Evolutionary conservation across 2,329 filamentous ascomycete species (phyloP), one percentile per base, ranked within the genome.

Genomic region (Cladosporium halotolerans): DNA sequence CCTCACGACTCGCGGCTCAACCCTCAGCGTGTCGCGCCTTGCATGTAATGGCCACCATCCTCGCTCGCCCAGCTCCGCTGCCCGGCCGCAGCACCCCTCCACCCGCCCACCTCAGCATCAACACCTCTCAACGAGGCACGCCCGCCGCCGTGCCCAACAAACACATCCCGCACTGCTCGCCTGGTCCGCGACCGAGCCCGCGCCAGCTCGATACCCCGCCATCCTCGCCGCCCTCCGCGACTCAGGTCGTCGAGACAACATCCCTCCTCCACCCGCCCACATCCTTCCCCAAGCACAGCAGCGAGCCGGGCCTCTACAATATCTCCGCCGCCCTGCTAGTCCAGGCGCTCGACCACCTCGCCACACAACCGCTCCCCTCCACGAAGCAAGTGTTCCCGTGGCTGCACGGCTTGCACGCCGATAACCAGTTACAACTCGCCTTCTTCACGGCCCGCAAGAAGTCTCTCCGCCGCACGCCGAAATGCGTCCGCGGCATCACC

Each of bases 321-420:
- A 83, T 97, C 61, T 80, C 83, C 64, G 82, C 86, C 31, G 74
- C 76, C 39, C 80, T 81, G 28, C 77, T 96, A 41, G 82, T 83
- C 9, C 77, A 82, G 43, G 89, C 92, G 1, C 67, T 97, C 33
- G 83, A 95, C 59, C 82, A 91, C 63, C 75, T 83, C 55, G 81
- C 92, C 3, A 80, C 83, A 2, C 89, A 95, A 64, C 86, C 90
- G 1, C 76, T 97, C 19, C 92, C 93, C 6, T 84, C 92, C 53
- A 84, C 93, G 0, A 81, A 85, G n/a, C 79, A 84, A 56, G 88
- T 97, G 57, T 99, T 97, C 65, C 93, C 93, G 2, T 99, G 93
- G 93, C 77, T 96, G 19, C 93, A 99, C 72, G 93, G 93, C 19
- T 74, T 97, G 39, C 91, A 97, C 65, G 85, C 88, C 0, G 82